Conservation (phyloP, 2,329 filamentous ascomycete genomes). For the Sphaerulina populicola region DNA sequence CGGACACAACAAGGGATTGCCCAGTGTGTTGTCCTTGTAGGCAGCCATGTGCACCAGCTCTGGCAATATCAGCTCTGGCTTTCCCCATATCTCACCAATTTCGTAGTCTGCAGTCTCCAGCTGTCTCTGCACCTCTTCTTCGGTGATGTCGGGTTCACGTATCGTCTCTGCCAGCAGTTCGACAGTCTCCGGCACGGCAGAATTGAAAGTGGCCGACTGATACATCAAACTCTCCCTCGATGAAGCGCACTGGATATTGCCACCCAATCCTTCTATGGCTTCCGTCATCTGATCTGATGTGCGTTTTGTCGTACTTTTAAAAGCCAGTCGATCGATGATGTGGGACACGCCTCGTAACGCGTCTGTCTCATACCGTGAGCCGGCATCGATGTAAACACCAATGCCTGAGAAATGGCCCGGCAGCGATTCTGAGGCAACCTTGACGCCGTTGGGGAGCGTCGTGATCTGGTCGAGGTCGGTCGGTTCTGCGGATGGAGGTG, state of each 20-base stretch:
- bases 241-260: conserved; percentile 94
- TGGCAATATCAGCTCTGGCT: conserved; percentile 89
- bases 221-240: conserved; percentile 97
- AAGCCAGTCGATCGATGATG: conserved; percentile 89
- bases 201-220: conserved; percentile 95
- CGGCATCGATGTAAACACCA: conserved; percentile 90
- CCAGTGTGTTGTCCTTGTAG: conserved; percentile 91
- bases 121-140: conserved; percentile 78
- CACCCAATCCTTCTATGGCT: conserved; percentile 75
- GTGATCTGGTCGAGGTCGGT: conserved; percentile 81
- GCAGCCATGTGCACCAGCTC: conserved; percentile 93
- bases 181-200: conserved; percentile 72
- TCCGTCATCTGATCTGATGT: conserved; percentile 80
- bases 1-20: conserved; percentile 86
- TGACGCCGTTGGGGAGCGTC: conserved; percentile 81
- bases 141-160: conserved; percentile 71
- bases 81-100: conserved; percentile 94
- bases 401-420: conserved; percentile 92
- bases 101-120: conserved; percentile 89
- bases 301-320: conserved; percentile 71
- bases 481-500: conserved; percentile 54
- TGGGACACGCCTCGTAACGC: conserved; percentile 83
- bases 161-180: conserved; percentile 89
- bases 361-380: conserved; percentile 84
- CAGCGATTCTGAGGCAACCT: conserved; percentile 87